Evolutionary conservation across 1,284 basidiomycete genomes (phyloP).

Genomic region (Pseudozyma thailandica): DNA sequence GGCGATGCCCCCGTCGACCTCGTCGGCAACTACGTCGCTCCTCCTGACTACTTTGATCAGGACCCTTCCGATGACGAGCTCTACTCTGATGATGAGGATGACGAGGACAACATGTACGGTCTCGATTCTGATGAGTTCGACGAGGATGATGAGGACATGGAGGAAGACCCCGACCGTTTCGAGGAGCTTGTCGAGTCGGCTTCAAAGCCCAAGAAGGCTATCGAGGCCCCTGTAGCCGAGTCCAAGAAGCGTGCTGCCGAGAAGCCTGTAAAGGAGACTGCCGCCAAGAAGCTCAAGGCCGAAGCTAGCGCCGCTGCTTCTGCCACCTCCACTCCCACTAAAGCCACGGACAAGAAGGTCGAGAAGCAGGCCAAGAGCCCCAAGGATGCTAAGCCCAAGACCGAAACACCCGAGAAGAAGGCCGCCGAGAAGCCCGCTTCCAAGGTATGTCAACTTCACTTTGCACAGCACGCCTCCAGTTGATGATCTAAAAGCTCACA

Average conservation of each 20-base stretch:
- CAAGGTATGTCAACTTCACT: conserved; percentile 6
- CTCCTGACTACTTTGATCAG: conserved; percentile 68
- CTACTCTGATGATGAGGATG: conserved; percentile 69
- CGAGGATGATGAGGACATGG: conserved; percentile 49
- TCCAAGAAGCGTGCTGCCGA: conserved; percentile 74
- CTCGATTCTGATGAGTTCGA: conserved; percentile 65
- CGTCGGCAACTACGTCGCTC: conserved; percentile 85
- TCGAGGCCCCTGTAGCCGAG: conserved; percentile 61
- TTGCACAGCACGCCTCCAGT: neutral
- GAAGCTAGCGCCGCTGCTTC: conserved; percentile 66
- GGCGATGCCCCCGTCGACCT: conserved; percentile 89
- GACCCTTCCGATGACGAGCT: conserved; percentile 70
- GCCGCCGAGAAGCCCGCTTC: conserved; percentile 35
- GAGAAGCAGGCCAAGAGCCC: conserved; percentile 55
- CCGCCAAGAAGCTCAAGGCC: conserved; percentile 75
- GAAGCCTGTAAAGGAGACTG: conserved; percentile 69
- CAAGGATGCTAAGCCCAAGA: conserved; percentile 45
- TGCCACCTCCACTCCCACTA: conserved; percentile 60
- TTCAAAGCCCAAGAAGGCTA: conserved; percentile 37
- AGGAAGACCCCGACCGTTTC: conserved; percentile 53
- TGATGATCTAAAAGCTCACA: no score
- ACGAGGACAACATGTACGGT: conserved; percentile 69
- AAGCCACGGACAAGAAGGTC: conserved; percentile 70
- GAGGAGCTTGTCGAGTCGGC: conserved; percentile 45
- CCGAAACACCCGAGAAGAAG: conserved; percentile 54